Conservation (phyloP, 345 rosid genomes). For the Moringa oleifera region DNA sequence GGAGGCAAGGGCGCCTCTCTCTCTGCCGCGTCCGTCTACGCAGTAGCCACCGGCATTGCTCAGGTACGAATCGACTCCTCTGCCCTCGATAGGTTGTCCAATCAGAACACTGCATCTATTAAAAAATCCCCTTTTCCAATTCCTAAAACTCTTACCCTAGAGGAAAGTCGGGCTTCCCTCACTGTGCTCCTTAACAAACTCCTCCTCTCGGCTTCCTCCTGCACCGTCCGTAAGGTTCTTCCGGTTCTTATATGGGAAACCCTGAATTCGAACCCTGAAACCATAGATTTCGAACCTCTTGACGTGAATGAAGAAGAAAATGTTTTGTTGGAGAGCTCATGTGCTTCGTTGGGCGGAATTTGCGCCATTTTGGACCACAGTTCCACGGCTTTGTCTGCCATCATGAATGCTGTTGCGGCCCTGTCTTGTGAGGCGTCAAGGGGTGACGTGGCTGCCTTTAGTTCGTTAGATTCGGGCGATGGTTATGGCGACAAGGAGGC, state of each 20-base stretch:
- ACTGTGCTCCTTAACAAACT: slow-evolving; percentile 55
- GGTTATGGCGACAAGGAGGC: slow-evolving; percentile 62
- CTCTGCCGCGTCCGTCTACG: slow-evolving; percentile 39
- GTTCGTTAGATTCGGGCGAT: slow-evolving; percentile 57
- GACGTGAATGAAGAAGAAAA: slow-evolving; percentile 47
- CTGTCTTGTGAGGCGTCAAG: slow-evolving; percentile 68
- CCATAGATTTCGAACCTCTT: slow-evolving; percentile 12
- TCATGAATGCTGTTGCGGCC: slow-evolving; percentile 60
- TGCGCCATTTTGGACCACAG: slow-evolving; percentile 57
- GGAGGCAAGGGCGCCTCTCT: slow-evolving; percentile 62
- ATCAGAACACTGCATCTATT: slow-evolving; percentile 15
- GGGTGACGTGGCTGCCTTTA: slow-evolving; percentile 43
- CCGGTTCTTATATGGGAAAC: slow-evolving; percentile 27
- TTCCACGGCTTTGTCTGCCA: slow-evolving; percentile 36
- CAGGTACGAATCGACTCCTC: slow-evolving; percentile 52
- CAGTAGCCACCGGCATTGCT: slow-evolving; percentile 38
- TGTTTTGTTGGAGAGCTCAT: slow-evolving; percentile 27
- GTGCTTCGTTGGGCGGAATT: slow-evolving; percentile 39
- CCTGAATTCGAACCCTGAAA: slow-evolving; percentile 27
- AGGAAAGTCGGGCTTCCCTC: slow-evolving; percentile 48
- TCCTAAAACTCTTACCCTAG: slow-evolving; percentile 19
- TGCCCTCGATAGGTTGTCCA: slow-evolving; percentile 39
- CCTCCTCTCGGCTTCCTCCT: slow-evolving; percentile 24
- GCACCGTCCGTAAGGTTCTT: slow-evolving; percentile 32
- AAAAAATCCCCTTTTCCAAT: slow-evolving; percentile 11